A percentile compares a stretch with the other conserved stretches of the same genome.
These are phyloP conservation scores for Jaapia argillacea DNA, from an alignment of 768 basidiomycete species.

Conservation along the genomic window DNA sequence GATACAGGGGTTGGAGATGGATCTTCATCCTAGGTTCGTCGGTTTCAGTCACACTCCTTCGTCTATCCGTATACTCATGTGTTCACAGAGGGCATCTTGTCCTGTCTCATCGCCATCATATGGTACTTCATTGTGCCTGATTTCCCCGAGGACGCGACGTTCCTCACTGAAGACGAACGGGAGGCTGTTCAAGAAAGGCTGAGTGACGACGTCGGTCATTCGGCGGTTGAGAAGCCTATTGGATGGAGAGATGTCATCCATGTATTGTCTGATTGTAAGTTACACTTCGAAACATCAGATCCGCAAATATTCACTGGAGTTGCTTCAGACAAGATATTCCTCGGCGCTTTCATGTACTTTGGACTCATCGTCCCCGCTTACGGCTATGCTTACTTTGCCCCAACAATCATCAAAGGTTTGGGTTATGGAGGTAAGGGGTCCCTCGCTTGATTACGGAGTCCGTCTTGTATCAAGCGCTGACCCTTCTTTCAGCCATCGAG, in stretches of 20 bases:
- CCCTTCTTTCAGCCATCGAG: neutral
- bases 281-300: neutral
- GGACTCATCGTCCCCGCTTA: neutral
- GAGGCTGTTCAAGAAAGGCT: neutral
- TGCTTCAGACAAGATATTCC: neutral
- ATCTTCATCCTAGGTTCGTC: constrained; percentile 4
- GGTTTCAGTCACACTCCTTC: neutral
- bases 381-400: neutral
- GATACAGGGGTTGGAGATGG: constrained; percentile 3
- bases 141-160: neutral
- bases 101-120: neutral
- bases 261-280: neutral
- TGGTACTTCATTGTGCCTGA: neutral
- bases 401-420: neutral
- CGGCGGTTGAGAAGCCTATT: neutral
- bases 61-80: neutral
- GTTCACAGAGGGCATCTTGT: neutral
- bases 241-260: neutral
- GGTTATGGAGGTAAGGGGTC: neutral
- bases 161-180: neutral
- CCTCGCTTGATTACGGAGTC: neutral
- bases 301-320: neutral
- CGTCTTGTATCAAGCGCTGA: neutral
- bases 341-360: neutral
- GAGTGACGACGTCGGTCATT: neutral